Conservation (phyloP, 1,139 yeast species). For the Debaryomyces subglobosus region DNA sequence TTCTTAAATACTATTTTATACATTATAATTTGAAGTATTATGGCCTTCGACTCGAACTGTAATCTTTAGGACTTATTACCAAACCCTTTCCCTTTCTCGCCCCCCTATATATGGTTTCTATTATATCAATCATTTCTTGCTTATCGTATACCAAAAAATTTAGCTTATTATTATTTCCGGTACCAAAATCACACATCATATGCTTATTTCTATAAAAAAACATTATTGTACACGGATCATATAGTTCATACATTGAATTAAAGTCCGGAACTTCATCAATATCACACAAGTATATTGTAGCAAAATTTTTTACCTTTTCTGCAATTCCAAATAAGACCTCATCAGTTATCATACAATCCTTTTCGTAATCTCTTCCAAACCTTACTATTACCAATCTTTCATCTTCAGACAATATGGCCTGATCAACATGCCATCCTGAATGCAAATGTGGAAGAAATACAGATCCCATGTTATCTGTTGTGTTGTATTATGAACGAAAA, state of each 20-base stretch:
- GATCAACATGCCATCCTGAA: slow-evolving; percentile 96
- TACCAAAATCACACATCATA: slow-evolving; percentile 98
- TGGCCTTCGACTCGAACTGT: slow-evolving; percentile 34
- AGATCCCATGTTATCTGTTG: slow-evolving; percentile 62
- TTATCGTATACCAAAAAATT: slow-evolving; percentile 77
- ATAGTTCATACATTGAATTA: slow-evolving; percentile 88
- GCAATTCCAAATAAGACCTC: slow-evolving; percentile 79
- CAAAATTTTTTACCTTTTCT: slow-evolving; percentile 85
- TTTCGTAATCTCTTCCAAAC: slow-evolving; percentile 79
- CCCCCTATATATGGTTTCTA: slow-evolving; percentile 88
- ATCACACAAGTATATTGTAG: slow-evolving; percentile 85
- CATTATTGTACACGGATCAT: slow-evolving; percentile 91
- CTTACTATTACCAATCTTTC: slow-evolving; percentile 86
- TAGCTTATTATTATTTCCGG: slow-evolving; percentile 94
- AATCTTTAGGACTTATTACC: slow-evolving; percentile 80
- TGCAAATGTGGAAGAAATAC: slow-evolving; percentile 84
- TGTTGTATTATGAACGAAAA: background rate
- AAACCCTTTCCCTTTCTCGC: slow-evolving; percentile 93
- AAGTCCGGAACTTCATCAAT: slow-evolving; percentile 89
- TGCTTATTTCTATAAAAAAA: slow-evolving; percentile 92
- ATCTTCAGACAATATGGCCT: slow-evolving; percentile 83
- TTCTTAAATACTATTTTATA: slow-evolving; percentile 2
- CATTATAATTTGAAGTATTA: slow-evolving; percentile 1
- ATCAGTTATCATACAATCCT: slow-evolving; percentile 89
- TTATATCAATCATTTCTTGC: slow-evolving; percentile 88